phyloP scores from a whole-genome alignment of 805 yeast species.

The Myxozyma mucilagina region DNA sequence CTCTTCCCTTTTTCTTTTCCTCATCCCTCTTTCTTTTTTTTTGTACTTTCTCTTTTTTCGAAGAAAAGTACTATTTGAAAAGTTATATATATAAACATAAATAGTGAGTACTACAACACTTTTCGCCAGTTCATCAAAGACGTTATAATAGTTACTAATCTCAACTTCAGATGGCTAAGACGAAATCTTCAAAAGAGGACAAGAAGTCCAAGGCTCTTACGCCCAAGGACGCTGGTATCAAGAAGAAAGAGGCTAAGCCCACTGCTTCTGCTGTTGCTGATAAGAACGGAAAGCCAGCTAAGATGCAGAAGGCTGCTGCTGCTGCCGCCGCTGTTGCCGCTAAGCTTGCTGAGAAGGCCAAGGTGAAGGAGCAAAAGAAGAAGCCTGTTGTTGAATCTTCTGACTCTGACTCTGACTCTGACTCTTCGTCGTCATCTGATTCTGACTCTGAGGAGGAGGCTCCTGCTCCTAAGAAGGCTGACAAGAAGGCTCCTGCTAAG shows the following conservation, averaged over 20 bases:
- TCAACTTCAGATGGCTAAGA: conserved; percentile 19
- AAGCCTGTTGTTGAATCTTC: conserved; percentile 10
- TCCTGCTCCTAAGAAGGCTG: conserved; percentile 30
- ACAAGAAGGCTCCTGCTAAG: conserved; percentile 13
- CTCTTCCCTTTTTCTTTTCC: neutral
- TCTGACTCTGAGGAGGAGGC: conserved; percentile 39
- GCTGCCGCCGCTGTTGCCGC: conserved; percentile 39
- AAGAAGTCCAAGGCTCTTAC: conserved; percentile 26
- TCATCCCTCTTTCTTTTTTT: conserved; percentile 18
- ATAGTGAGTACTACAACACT: neutral
- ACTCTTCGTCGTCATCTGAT: conserved; percentile 34
- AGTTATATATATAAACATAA: neutral
- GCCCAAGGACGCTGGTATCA: conserved; percentile 32
- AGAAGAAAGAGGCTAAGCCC: conserved; percentile 36
- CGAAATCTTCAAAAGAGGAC: neutral
- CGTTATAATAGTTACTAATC: neutral
- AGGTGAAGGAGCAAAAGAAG: conserved; percentile 36
- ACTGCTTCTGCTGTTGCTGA: conserved; percentile 41
- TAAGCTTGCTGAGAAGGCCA: conserved; percentile 35
- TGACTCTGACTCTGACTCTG: conserved; percentile 38
- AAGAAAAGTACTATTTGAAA: neutral
- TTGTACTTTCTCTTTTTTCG: conserved; percentile 3
- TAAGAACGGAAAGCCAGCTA: conserved; percentile 15
- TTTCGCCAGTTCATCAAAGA: neutral
- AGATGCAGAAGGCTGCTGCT: conserved; percentile 33